These are phyloP conservation scores for Harrya chromipes DNA, from an alignment of 768 basidiomycete genomes.

Conservation along the genomic window DNA sequence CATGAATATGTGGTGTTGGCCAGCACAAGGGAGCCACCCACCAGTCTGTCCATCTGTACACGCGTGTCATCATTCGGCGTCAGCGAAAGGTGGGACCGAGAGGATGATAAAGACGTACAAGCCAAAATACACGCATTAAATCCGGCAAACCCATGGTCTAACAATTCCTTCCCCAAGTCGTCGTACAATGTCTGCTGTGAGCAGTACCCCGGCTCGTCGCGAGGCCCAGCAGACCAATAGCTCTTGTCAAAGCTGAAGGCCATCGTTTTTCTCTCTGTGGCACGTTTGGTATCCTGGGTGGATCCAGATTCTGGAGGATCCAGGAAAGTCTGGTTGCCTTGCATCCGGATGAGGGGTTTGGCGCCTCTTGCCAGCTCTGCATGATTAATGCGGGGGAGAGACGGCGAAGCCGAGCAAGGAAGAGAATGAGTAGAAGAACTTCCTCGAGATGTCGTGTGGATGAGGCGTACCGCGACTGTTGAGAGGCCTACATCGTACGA, in stretches of 20 bases:
- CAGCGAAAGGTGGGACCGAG: background rate
- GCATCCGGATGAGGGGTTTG: constrained; percentile 91
- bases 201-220: constrained; percentile 88
- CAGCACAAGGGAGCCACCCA: constrained; percentile 35
- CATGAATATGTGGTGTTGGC: constrained; percentile 5
- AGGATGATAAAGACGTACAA: constrained; percentile 63
- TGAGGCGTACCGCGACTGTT: constrained; percentile 79
- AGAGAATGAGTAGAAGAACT: constrained; percentile 1
- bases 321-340: constrained; percentile 88
- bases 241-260: constrained; percentile 95
- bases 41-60: constrained; percentile 77
- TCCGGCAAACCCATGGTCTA: constrained; percentile 94
- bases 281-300: constrained; percentile 67
- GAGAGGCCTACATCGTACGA: constrained; percentile 93
- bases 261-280: constrained; percentile 88
- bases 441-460: constrained; percentile 1
- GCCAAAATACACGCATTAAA: constrained; percentile 99
- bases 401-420: background rate
- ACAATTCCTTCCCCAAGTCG: constrained; percentile 88
- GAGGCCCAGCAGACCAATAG: constrained; percentile 92
- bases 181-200: constrained; percentile 94
- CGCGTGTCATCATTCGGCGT: background rate
- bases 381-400: constrained; percentile 7
- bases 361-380: constrained; percentile 92
- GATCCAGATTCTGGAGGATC: constrained; percentile 84